Base-by-base conservation (phyloP, 768 basidiomycete genomes). In the Guyanaporus albipodus region DNA sequence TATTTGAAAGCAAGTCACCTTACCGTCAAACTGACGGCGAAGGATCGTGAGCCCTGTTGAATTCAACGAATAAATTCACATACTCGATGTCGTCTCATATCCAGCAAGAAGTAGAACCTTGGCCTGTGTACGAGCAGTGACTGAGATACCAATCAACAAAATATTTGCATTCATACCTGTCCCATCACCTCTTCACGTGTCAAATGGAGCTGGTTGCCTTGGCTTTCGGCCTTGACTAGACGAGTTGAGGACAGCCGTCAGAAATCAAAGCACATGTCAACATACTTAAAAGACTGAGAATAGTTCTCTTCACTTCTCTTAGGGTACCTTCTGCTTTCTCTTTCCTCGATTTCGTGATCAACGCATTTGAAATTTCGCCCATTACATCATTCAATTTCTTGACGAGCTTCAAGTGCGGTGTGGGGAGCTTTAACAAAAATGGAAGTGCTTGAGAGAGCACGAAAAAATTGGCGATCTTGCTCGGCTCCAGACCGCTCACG, bases 51-150 rank as follows among this genome's bases (percentile, higher is more conserved):
- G 36, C 17, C 8, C 6, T 3, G 26, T 19, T 41, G 8, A 0
- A 14, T 28, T 10, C 17, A 11, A 10, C 21, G 10, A 7, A 21
- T 12, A 2, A 14, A 29, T 2, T 1, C 2, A 38, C 64, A 34
- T 49, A 68, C 71, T 64, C 1, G 71, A 71, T 1, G 70, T 70
- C 3, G 69, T 70, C 51, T 73, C 70, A 44, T 73, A 73, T 11
- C 70, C 72, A 15, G 66, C 66, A 28, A 72, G 38, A 28, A 73
- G 59, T 9, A 73, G 57, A 6, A 68, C 58, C 43, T 72, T 73
- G 59, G 68, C 62, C 64, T 64, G 14, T 10, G 18, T 28, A n/a
- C 38, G 8, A 34, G 23, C 2, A 7, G 11, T 34, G 14, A 48
- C 26, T 23, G 8, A 26, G 8, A 36, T 10, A n/a, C 26, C 14